Evolutionary conservation across 495 filamentous ascomycete species (phyloP).

Genomic region (Aspergillus biplanus): DNA sequence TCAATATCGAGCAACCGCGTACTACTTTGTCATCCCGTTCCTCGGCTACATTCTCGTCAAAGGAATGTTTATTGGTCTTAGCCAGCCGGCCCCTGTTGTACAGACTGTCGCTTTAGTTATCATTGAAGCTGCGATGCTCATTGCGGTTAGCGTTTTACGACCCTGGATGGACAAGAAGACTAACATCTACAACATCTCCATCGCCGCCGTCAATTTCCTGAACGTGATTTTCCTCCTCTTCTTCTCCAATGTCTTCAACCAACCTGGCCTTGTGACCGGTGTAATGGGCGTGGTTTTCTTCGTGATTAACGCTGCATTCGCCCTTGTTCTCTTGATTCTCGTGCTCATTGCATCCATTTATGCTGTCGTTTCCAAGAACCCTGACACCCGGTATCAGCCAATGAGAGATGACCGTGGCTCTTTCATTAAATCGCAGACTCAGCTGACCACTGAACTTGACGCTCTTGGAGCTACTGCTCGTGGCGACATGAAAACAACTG

Average conservation of each 20-base stretch:
- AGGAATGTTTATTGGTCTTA: constrained; percentile 88
- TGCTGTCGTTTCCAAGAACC: constrained; percentile 90
- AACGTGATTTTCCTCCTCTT: constrained; percentile 85
- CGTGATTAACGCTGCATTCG: constrained; percentile 86
- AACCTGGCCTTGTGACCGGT: constrained; percentile 85
- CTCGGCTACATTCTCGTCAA: constrained; percentile 83
- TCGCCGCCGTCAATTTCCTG: constrained; percentile 86
- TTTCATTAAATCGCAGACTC: constrained; percentile 97
- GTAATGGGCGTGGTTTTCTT: constrained; percentile 96
- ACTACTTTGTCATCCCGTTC: constrained; percentile 91
- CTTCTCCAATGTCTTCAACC: constrained; percentile 82
- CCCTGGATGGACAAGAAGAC: constrained; percentile 99
- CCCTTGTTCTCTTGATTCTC: constrained; percentile 82
- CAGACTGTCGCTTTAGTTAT: constrained; percentile 87
- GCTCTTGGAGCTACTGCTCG: constrained; percentile 91
- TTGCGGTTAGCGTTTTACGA: constrained; percentile 76
- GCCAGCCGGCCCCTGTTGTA: constrained; percentile 69
- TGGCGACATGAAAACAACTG: constrained; percentile 74
- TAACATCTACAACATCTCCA: constrained; percentile 95
- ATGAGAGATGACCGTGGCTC: constrained; percentile 97
- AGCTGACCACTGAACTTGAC: constrained; percentile 87
- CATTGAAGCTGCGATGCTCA: constrained; percentile 80
- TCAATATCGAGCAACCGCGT: constrained; percentile 93
- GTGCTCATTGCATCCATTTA: constrained; percentile 83
- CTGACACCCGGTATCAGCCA: constrained; percentile 92